Evolutionary conservation across 176 grass and related monocot species (phyloP).

Genomic region (Triticum turgidum): DNA sequence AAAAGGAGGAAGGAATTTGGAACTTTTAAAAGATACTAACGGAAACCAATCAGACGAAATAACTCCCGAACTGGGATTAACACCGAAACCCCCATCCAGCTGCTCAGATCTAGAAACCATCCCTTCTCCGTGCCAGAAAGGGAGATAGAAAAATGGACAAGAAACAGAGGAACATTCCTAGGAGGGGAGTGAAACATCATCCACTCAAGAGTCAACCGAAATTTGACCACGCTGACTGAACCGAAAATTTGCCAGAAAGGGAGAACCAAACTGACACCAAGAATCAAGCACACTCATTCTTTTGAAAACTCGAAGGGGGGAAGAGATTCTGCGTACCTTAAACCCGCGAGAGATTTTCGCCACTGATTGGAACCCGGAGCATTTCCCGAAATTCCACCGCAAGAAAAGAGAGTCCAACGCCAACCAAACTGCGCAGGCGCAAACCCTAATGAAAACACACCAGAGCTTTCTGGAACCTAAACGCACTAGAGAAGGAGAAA

Average conservation of each 20-base stretch:
- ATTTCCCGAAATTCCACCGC: too few species aligned
- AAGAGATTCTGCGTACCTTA: constrained; percentile 7
- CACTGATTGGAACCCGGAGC: too few species aligned
- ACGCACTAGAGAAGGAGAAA: too few species aligned
- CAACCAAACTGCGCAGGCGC: too few species aligned
- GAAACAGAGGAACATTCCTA: background rate
- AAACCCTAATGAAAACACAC: too few species aligned
- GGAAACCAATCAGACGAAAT: too few species aligned
- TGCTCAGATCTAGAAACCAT: constrained; percentile 34
- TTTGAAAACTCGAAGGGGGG: background rate
- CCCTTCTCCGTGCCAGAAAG: background rate
- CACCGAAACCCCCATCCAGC: background rate
- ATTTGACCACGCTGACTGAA: background rate
- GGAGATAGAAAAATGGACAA: too few species aligned
- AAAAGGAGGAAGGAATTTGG: too few species aligned
- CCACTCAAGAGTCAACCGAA: constrained; percentile 5
- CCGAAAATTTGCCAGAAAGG: background rate
- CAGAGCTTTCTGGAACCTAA: too few species aligned
- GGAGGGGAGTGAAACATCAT: constrained; percentile 3
- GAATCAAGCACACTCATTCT: background rate
- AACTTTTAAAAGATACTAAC: too few species aligned
- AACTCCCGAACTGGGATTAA: too few species aligned
- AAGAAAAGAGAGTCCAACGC: too few species aligned
- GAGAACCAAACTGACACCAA: background rate
- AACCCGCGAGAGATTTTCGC: background rate